A percentile compares a stretch with the other conserved stretches of the same genome.
Conservation (phyloP, 2,329 filamentous ascomycete species). For the Cladophialophora immunda region DNA sequence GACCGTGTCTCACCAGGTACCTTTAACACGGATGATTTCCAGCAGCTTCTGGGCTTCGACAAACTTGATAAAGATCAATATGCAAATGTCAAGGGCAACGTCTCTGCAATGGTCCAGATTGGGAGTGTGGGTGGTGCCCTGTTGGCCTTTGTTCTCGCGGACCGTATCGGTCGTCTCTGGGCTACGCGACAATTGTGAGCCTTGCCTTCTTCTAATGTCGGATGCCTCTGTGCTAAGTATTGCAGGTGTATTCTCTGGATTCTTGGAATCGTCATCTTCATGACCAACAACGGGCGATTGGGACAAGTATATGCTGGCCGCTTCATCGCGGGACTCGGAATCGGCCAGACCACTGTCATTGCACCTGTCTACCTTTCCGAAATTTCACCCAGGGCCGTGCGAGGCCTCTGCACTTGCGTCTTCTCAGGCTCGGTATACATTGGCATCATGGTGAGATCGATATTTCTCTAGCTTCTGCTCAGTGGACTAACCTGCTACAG, state of each 20-base stretch:
- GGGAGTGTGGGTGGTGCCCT: constrained; percentile 50
- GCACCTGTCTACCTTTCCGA: constrained; percentile 76
- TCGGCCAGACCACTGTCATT: constrained; percentile 52
- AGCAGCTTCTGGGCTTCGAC: constrained; percentile 32
- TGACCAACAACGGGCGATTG: constrained; percentile 47
- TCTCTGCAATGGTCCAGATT: constrained; percentile 53
- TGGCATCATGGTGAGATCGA: constrained; percentile 66
- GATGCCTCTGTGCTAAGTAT: constrained; percentile 41
- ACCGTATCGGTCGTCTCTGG: constrained; percentile 44
- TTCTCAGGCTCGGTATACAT: constrained; percentile 78
- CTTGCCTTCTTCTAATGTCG: constrained; percentile 39
- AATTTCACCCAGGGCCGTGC: constrained; percentile 72
- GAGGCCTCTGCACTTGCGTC: constrained; percentile 76
- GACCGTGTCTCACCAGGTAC: constrained; percentile 35
- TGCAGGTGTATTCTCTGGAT: constrained; percentile 39
- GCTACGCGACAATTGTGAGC: constrained; percentile 34
- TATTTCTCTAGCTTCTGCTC: background rate
- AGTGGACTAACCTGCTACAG: background rate
- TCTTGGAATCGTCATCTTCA: constrained; percentile 45
- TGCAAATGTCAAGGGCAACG: constrained; percentile 48
- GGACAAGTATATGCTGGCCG: constrained; percentile 54
- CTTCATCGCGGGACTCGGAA: constrained; percentile 54
- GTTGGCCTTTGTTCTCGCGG: constrained; percentile 43
- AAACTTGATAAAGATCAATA: constrained; percentile 40
- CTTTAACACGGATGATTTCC: constrained; percentile 43